Evolutionary conservation across 495 filamentous ascomycete species (phyloP), one percentile per base, ranked within the genome.

Genomic region (Penicillium simplicissimum): DNA sequence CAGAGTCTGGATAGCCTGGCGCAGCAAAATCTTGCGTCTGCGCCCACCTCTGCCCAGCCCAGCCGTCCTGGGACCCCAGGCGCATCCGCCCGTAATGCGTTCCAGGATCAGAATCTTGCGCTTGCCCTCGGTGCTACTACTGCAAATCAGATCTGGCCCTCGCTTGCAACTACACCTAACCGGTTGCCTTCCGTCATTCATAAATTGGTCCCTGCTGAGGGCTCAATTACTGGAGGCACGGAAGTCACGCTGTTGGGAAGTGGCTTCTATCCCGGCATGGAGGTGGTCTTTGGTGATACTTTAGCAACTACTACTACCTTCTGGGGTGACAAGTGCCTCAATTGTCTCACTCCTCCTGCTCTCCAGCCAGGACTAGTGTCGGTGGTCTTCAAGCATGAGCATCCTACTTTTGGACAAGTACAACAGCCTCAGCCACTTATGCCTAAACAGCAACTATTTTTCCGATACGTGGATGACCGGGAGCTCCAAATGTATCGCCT

Each of bases 211-310:
- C 93, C 93, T 1, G 79, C 81, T 36, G 89, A 96, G 71, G 94
- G 93, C 11, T 90, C 92, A 10, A 87, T 87, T 43, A 81, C 81
- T 25, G 94, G 94, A 58, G 92, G 92, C 13, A 89, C 90, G 35
- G 93, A 97, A 66, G 91, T 97, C 13, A 92, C 90, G 0, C 81
- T 93, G 56, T 76, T 94, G 28, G 93, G 94, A 7, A 88, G 84
- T 65, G 86, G 87, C 21, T 97, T 97, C 65, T 85, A 84, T 37
- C 84, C 87, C 48, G 91, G 90, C 6, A 84, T 94, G 68, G 89
- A 91, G 57, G 91, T 96, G 59, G 87, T 93, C 66, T 97, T 97
- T 73, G 93, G 93, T 17, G 87, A 91, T 47, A 82, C 81, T 4
- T 79, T 85, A 36, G 93, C 94, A 10, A 88, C 86, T 1, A 90